Base-by-base conservation (phyloP, 164 flowering plant genomes). In the Sedum album region DNA sequence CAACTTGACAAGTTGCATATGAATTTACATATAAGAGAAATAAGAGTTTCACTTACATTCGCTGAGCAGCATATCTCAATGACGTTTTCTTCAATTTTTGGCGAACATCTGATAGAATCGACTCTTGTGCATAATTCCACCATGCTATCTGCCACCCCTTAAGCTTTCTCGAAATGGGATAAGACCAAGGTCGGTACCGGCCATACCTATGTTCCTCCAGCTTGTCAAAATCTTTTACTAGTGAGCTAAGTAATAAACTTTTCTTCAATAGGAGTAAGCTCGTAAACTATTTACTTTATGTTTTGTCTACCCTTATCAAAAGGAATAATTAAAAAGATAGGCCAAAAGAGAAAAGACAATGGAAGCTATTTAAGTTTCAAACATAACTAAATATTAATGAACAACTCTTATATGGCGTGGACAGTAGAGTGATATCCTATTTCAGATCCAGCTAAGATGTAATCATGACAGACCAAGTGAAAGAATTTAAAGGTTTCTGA, bases 91-190 rank as follows among this genome's bases (percentile, higher is more conserved):
- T 84, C 61, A 84, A 72, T 69, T 78, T 88, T 71, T 78, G 82
- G 38, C 84, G 87, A 41, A 91, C 85, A 83, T 94, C 96, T 44
- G 85, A 85, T 23, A 91, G 72, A 66, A 94, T 79, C 73, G 97
- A 87, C 74, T 85, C 76, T 74, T 84, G 89, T 38, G 98, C 98
- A 81, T 91, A 94, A 33, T 76, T 87, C 98, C 98, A 94, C 98
- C 97, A 94, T 60, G 78, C 66, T 41, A 60, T 88, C 75, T 87
- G 89, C 98, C 98, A 94, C 31, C 96, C 94, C 44, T 73, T 68
- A 18, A 42, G 72, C 68, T 85, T 89, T 71, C 75, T 79, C 48
- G 80, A 80, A 76, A 88, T 76, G 44, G 86, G 82, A 78, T 48
- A 53, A 71, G 49, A 46, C 80, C 84, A 82, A 0, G 98, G 97